phyloP scores from a whole-genome alignment of 208 protist genomes.

The Leishmania turanica region DNA sequence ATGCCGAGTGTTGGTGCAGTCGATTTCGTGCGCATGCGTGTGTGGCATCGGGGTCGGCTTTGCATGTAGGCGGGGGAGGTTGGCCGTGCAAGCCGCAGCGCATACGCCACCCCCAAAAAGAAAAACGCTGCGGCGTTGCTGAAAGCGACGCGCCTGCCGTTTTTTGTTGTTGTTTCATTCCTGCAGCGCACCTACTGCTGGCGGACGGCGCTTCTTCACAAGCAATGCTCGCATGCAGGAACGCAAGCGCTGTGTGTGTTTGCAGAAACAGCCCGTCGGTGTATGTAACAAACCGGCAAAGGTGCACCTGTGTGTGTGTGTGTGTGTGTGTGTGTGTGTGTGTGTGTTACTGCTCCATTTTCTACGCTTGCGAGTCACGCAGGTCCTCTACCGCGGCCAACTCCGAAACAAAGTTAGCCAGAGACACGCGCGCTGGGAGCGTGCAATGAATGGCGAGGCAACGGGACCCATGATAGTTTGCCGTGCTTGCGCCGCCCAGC shows the following conservation, averaged over 20 bases:
- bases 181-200: not conserved
- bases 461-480: conserved; percentile 18
- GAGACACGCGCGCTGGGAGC: conserved; percentile 51
- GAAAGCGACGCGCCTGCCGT: not conserved
- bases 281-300: not conserved
- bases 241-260: not conserved
- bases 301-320: not conserved
- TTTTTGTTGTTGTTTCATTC: not conserved
- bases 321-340: not conserved
- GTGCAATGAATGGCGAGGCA: conserved; percentile 74
- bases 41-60: conserved; percentile 8
- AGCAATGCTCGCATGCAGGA: not conserved
- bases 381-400: conserved; percentile 27
- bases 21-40: conserved; percentile 8
- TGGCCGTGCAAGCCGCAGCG: not conserved
- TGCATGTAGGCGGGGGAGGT: not conserved
- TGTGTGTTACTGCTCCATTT: not conserved
- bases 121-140: not conserved
- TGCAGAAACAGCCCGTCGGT: not conserved
- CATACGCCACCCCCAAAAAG: not conserved
- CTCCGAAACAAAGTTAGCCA: conserved; percentile 59
- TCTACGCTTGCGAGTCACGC: conserved; percentile 5
- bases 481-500: not conserved
- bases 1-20: not conserved
- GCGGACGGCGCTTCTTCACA: not conserved